Evolutionary conservation across 1,284 basidiomycete genomes (phyloP), one percentile per base, ranked within the genome.

Genomic region (Cryptococcus deneoformans): DNA sequence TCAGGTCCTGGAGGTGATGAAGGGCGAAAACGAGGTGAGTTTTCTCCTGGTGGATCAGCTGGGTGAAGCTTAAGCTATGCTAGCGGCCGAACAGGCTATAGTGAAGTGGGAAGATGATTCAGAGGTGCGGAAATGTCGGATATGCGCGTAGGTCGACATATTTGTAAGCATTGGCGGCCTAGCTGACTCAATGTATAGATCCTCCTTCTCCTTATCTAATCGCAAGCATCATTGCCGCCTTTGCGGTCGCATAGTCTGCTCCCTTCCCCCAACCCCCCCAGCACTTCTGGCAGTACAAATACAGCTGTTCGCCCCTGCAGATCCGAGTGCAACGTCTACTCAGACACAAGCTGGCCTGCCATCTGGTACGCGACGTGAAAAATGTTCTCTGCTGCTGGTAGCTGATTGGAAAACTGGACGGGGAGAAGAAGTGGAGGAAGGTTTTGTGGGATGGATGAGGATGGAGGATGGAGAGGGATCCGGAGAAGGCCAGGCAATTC

Each of bases 191-290:
- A 9, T n/a, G 40, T 9, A 5, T 60, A 89, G 87, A 38, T 83
- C 90, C 0, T 83, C 87, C 0, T 99, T 99, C 72, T 87, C 90
- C 1, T 79, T 99, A 1, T 90, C 90, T 0, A 95, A 92, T 60
- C 86, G 95, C 14, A 96, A 96, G 78, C 95, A 99, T 67, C 95
- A 99, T 72, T 99, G 95, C 76, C 86, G 96, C 8, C 80, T 98
- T 6, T 99, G 95, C 66, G 95, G 95, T 0, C 83, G 87, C 44
- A 89, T 98, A 47, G 86, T 98, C 3, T 99, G 95, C 71, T 90
- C 94, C 0, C 82, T 96, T 2, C 92, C 93, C 0, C 82, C 88
- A 1, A 91, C 88, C 55, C 82, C 80, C 1, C 61, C 68, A 0
- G 63, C 64, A 1, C 62, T 73, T 3, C 85, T 87, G 7, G 63